These are phyloP conservation scores for Penicillium goetzii DNA, from an alignment of 495 filamentous ascomycete genomes.

Conservation along the genomic window DNA sequence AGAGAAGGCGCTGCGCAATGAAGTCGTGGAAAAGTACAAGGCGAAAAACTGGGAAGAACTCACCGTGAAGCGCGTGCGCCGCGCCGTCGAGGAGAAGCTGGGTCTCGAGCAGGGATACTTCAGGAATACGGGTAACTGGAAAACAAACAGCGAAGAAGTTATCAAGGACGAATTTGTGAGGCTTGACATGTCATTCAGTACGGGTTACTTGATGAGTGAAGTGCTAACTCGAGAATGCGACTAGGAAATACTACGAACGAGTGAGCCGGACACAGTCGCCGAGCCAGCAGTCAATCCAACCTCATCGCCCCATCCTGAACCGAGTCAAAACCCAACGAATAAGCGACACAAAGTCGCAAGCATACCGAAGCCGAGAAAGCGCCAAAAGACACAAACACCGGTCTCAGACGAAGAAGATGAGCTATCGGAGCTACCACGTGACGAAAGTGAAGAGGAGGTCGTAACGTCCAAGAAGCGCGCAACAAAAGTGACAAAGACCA, in stretches of 20 bases:
- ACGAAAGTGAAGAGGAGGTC: constrained; percentile 35
- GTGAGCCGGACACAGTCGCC: constrained; percentile 18
- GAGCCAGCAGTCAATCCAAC: constrained; percentile 16
- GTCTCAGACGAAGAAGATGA: constrained; percentile 36
- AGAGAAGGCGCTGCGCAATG: constrained; percentile 60
- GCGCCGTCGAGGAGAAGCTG: constrained; percentile 65
- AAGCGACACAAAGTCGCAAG: constrained; percentile 35
- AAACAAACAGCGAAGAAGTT: constrained; percentile 72
- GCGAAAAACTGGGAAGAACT: constrained; percentile 63
- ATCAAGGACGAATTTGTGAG: constrained; percentile 74
- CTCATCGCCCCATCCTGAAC: constrained; percentile 26
- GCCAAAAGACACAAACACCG: constrained; percentile 40
- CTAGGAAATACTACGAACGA: constrained; percentile 39
- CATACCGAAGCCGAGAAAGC: constrained; percentile 37
- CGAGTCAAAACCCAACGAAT: constrained; percentile 24
- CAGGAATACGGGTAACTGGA: constrained; percentile 68
- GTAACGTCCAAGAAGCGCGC: constrained; percentile 31
- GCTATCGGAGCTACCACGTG: constrained; percentile 24
- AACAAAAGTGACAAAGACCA: constrained; percentile 29
- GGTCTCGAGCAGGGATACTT: constrained; percentile 71
- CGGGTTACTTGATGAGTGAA: background rate
- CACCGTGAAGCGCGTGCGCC: constrained; percentile 75
- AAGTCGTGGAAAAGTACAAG: constrained; percentile 61
- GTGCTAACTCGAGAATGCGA: constrained; percentile 15
- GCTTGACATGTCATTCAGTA: constrained; percentile 15